A percentile compares a stretch with the other conserved stretches of the same genome.
phyloP scores from a whole-genome alignment of 495 filamentous ascomycete genomes.

The Penicillium silybi region DNA sequence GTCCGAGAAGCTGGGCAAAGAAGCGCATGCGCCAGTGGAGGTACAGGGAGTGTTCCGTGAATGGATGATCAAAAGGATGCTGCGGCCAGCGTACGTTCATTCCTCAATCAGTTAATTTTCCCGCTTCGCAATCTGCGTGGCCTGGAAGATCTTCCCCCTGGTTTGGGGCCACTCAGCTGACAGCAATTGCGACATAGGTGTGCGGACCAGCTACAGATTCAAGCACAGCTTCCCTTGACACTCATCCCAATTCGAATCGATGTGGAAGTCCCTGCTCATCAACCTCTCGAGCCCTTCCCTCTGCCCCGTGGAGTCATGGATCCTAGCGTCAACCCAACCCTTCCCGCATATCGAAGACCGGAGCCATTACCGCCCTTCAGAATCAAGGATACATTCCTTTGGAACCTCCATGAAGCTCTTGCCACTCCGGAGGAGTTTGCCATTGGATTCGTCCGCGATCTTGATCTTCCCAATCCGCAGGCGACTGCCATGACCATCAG shows the following conservation, averaged over 20 bases:
- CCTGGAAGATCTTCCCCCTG: neutral
- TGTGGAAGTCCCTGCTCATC: slow-evolving; percentile 78
- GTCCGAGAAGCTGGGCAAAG: slow-evolving; percentile 77
- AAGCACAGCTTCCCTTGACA: slow-evolving; percentile 79
- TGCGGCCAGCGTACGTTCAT: slow-evolving; percentile 45
- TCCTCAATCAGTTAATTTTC: slow-evolving; percentile 2
- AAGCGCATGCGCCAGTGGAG: slow-evolving; percentile 73
- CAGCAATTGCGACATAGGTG: slow-evolving; percentile 23
- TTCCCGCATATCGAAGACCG: slow-evolving; percentile 71
- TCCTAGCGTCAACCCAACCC: slow-evolving; percentile 56
- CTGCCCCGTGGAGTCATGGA: slow-evolving; percentile 58
- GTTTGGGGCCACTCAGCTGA: slow-evolving; percentile 2
- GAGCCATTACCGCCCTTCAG: slow-evolving; percentile 78
- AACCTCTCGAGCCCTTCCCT: slow-evolving; percentile 68
- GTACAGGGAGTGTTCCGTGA: slow-evolving; percentile 89
- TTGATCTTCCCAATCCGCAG: slow-evolving; percentile 77
- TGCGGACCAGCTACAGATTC: slow-evolving; percentile 70
- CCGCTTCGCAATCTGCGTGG: neutral
- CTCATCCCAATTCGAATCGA: slow-evolving; percentile 96
- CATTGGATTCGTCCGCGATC: slow-evolving; percentile 81
- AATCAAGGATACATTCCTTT: slow-evolving; percentile 89
- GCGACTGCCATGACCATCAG: slow-evolving; percentile 73
- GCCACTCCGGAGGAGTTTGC: slow-evolving; percentile 96
- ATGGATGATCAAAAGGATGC: slow-evolving; percentile 82
- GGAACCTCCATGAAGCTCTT: slow-evolving; percentile 94